These are phyloP conservation scores for Forsythia suspensa DNA, from an alignment of 257 asterid genomes.

Conservation along the genomic window DNA sequence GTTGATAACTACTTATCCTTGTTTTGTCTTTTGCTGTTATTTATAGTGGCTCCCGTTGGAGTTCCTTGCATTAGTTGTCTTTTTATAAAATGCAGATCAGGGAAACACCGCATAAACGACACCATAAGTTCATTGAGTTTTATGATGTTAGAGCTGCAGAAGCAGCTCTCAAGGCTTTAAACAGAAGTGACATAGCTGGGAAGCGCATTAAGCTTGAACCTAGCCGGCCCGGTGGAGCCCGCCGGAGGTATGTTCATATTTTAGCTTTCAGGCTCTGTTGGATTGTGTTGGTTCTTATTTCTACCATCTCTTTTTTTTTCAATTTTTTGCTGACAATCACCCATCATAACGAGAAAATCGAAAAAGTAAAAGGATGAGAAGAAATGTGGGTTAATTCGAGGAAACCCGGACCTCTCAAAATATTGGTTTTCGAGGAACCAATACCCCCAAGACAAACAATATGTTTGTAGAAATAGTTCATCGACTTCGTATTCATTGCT, in stretches of 20 bases:
- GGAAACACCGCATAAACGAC: slow-evolving; percentile 93
- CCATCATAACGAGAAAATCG: too few relatives aligned
- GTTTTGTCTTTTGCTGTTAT: not conserved
- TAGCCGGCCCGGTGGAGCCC: slow-evolving; percentile 97
- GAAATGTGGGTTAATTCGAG: too few relatives aligned
- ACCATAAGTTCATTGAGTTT: slow-evolving; percentile 94
- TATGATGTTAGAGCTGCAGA: slow-evolving; percentile 96
- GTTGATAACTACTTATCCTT: not conserved
- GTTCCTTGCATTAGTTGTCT: slow-evolving; percentile 15
- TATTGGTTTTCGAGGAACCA: too few relatives aligned
- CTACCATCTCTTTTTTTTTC: not conserved
- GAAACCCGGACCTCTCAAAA: too few relatives aligned
- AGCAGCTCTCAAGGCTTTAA: slow-evolving; percentile 90
- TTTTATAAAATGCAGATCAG: slow-evolving; percentile 61
- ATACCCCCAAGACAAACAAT: too few relatives aligned
- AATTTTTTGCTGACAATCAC: not conserved
- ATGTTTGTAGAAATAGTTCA: too few relatives aligned
- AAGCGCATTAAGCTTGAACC: slow-evolving; percentile 96
- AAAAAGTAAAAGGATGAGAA: too few relatives aligned
- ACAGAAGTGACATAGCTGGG: slow-evolving; percentile 88
- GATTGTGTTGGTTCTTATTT: not conserved
- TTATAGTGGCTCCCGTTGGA: slow-evolving; percentile 1
- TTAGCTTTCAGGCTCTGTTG: not conserved
- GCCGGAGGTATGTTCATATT: slow-evolving; percentile 59
- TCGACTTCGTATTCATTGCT: too few relatives aligned